Evolutionary conservation across 352 stramenopile species (phyloP).

Genomic region (Phytopythium helicoides): DNA sequence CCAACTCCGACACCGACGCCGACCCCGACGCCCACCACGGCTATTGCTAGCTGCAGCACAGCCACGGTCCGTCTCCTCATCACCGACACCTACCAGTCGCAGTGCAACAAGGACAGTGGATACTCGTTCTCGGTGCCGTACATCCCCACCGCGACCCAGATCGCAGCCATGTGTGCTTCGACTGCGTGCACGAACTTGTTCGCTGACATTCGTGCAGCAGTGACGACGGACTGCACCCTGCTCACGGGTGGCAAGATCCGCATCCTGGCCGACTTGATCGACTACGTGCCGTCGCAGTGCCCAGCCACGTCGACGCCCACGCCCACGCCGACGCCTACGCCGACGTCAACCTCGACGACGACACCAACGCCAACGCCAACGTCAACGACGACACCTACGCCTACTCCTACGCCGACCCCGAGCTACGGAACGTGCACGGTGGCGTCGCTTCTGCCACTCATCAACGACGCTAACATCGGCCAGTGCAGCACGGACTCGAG

Average conservation of each 20-base stretch:
- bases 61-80: no score
- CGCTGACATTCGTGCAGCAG: slow-evolving; percentile 12
- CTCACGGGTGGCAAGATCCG: slow-evolving; percentile 22
- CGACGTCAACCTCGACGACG: not conserved
- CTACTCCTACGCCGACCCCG: no score
- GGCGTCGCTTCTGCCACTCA: no score
- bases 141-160: slow-evolving; percentile 9
- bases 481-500: not conserved
- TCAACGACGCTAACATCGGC: no score
- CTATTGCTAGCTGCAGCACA: no score
- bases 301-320: no score
- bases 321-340: no score
- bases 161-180: slow-evolving; percentile 22
- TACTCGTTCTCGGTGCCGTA: slow-evolving; percentile 20
- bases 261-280: slow-evolving; percentile 18
- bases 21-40: not conserved
- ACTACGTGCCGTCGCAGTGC: slow-evolving; percentile 14
- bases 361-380: not conserved
- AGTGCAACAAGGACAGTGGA: slow-evolving; percentile 16
- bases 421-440: no score
- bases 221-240: slow-evolving; percentile 13
- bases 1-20: not conserved
- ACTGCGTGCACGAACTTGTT: slow-evolving; percentile 17
- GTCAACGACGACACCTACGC: no score
- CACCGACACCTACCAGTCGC: slow-evolving; percentile 11